A percentile compares a stretch with the other conserved stretches of the same genome.
These are phyloP conservation scores for Penicillium sp. DNA, from an alignment of 2,329 filamentous ascomycete species.

Conservation along the genomic window DNA sequence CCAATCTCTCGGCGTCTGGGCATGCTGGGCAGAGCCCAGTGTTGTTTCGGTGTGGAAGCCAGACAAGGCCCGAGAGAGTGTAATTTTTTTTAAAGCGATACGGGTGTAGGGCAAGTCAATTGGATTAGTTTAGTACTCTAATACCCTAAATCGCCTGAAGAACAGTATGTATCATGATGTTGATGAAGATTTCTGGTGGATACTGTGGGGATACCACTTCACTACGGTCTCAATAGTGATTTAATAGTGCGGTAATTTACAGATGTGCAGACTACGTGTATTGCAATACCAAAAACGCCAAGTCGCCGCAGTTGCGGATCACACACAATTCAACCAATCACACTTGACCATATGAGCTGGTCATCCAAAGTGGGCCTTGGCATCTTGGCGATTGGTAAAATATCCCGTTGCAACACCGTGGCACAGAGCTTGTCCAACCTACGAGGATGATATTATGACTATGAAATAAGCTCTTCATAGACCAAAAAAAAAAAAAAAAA, in stretches of 20 bases:
- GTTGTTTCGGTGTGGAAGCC: not conserved
- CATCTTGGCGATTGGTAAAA: constrained; percentile 26
- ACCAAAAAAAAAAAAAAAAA: too few relatives aligned
- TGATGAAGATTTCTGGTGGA: not conserved
- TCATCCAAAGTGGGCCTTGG: constrained; percentile 16
- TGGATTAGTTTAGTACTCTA: not conserved
- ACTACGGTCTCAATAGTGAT: not conserved
- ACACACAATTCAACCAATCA: constrained; percentile 13
- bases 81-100: not conserved
- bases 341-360: not conserved
- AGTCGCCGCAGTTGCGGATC: constrained; percentile 17
- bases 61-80: not conserved
- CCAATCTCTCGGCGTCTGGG: constrained; percentile 16
- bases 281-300: constrained; percentile 11
- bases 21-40: constrained; percentile 7
- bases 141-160: not conserved
- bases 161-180: not conserved
- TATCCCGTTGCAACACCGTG: constrained; percentile 13
- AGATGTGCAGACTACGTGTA: not conserved
- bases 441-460: not conserved
- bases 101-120: not conserved
- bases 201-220: not conserved
- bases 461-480: not conserved
- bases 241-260: not conserved
- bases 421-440: constrained; percentile 11